A percentile compares a stretch with the other conserved stretches of the same genome.
Evolutionary conservation across 345 rosid genomes (phyloP).

Genomic region (Limnanthes douglasii): DNA sequence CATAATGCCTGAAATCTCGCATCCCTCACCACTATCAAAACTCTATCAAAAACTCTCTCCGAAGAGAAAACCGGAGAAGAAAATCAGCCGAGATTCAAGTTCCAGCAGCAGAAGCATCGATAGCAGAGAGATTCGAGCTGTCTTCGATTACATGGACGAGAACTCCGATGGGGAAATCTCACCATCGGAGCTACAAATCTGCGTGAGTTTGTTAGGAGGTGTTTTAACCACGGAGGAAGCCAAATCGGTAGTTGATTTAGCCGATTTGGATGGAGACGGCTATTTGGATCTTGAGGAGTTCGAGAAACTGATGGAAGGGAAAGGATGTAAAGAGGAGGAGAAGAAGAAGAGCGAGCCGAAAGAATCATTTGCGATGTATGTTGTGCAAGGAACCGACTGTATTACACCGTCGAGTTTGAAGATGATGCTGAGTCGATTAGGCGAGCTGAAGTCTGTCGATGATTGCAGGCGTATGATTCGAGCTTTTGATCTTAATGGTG

Average conservation of each 20-base stretch:
- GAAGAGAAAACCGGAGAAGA: too few relatives aligned
- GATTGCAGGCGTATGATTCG: conserved; percentile 48
- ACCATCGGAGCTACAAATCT: conserved; percentile 30
- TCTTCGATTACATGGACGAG: conserved; percentile 42
- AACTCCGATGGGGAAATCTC: conserved; percentile 51
- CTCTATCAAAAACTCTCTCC: too few relatives aligned
- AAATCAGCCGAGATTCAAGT: too few relatives aligned
- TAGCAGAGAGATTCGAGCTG: conserved; percentile 14
- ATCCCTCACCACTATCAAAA: too few relatives aligned
- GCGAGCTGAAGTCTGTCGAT: conserved; percentile 27
- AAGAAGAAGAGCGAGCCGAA: conserved; percentile 23
- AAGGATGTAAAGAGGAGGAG: conserved; percentile 18
- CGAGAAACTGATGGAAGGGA: conserved; percentile 25
- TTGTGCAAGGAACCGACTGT: conserved; percentile 27
- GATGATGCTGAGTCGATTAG: conserved; percentile 38
- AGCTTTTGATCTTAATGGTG: conserved; percentile 49
- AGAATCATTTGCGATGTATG: conserved; percentile 51
- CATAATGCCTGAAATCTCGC: too few relatives aligned
- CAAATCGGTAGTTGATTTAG: conserved; percentile 22
- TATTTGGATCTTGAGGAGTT: conserved; percentile 42
- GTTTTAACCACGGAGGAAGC: conserved; percentile 36
- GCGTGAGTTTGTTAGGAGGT: conserved; percentile 30
- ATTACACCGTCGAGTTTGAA: conserved; percentile 45
- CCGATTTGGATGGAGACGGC: conserved; percentile 56
- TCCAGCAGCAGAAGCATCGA: conserved; percentile 4